A percentile compares a stretch with the other conserved stretches of the same genome.
Evolutionary conservation across 2,329 filamentous ascomycete genomes (phyloP).

Genomic region (Fusarium albosuccineum): DNA sequence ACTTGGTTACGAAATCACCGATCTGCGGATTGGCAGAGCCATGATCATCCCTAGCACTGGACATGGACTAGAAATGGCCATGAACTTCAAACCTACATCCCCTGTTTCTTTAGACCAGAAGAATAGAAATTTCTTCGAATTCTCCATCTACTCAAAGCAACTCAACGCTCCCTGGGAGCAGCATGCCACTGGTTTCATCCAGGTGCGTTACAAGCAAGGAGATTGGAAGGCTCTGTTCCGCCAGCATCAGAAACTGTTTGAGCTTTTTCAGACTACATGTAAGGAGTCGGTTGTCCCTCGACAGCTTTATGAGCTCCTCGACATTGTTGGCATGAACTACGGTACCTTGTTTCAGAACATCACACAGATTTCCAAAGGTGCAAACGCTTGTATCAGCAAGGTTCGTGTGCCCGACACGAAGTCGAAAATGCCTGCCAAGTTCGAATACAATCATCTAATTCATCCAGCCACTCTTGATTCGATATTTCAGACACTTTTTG

Average conservation of each 20-base stretch:
- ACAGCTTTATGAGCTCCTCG: constrained; percentile 64
- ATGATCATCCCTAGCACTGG: constrained; percentile 62
- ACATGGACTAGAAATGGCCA: constrained; percentile 64
- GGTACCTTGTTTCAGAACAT: constrained; percentile 65
- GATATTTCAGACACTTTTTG: constrained; percentile 67
- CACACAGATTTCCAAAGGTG: constrained; percentile 49
- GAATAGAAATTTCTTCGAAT: constrained; percentile 48
- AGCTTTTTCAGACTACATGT: constrained; percentile 47
- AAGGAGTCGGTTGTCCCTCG: constrained; percentile 54
- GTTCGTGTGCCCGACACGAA: constrained; percentile 63
- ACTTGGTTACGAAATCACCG: constrained; percentile 57
- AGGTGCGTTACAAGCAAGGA: constrained; percentile 44
- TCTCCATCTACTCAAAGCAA: constrained; percentile 62
- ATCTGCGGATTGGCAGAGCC: constrained; percentile 63
- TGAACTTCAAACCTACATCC: constrained; percentile 56
- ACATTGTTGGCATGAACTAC: constrained; percentile 66
- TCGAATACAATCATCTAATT: constrained; percentile 67
- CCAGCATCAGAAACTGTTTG: constrained; percentile 40
- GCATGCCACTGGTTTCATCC: constrained; percentile 55
- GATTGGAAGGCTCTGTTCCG: constrained; percentile 36
- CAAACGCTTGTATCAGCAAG: constrained; percentile 52
- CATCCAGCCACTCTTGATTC: constrained; percentile 70
- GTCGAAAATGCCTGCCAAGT: constrained; percentile 64
- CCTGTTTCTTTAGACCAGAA: not conserved
- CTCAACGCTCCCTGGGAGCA: constrained; percentile 57